Base-by-base conservation (phyloP, 176 grass and related monocot genomes). In the Tillandsia leiboldiana region DNA sequence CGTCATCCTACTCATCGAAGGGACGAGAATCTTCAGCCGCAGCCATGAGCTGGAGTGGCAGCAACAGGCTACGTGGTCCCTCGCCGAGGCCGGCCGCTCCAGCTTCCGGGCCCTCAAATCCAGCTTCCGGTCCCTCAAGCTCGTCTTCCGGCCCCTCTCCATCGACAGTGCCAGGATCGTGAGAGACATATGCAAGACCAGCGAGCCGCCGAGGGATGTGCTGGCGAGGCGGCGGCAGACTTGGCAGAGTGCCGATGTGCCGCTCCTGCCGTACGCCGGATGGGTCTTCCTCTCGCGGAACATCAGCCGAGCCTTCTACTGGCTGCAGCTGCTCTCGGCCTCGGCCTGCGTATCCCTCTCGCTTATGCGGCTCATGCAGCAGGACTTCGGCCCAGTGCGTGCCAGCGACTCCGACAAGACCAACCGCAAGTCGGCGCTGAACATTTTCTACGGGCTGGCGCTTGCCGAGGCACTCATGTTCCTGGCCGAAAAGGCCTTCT, bases 11-110 rank as follows among this genome's bases (percentile, higher is more conserved):
- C 83, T 89, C 29, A 70, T 89, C 63, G 92, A 96, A 73, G 88
- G 92, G 28, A 75, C 83, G 0, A 72, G 88, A 48, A 87, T 96
- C 49, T 92, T 96, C 54, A 92, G 88, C 81, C 86, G 92, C 50
- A 96, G 88, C 86, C 92, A 96, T 11, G 92, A 96, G 78, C 86
- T 96, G 2, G 88, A 96, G 79, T 96, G 88, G 92, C 88, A 91
- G 81, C 92, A 91, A 80, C 92, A 89, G 70, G 77, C 88, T 53
- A 91, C 92, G 0, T 96, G 79, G 88, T 88, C 85, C 1, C 70
- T 91, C 77, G 9, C 77, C n/a, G 73, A 75, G 63, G 83, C 83
- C 6, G 72, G 83, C 13, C 69, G 73, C 1, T 77, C 83, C 22
- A 87, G 88, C 80, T 82, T 76, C 78, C 76, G 69, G 8, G 83